Conservation (phyloP, 345 rosid species). For the Xanthoceras sorbifolium region DNA sequence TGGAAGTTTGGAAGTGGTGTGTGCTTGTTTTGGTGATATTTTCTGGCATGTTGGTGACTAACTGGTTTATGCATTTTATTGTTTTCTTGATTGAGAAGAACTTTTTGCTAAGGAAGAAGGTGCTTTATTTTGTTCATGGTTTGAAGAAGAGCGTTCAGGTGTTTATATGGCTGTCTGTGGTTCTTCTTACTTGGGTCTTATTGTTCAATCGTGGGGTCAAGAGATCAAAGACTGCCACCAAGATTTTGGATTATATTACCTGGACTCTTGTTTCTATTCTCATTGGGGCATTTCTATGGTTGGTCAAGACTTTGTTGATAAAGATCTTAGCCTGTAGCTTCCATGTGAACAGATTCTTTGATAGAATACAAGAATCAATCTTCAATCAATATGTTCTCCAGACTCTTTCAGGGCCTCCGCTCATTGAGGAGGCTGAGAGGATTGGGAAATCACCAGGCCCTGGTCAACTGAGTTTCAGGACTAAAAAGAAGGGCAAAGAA, state of each 20-base stretch:
- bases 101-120: conserved; percentile 71
- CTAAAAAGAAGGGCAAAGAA: conserved; percentile 44
- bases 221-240: conserved; percentile 42
- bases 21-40: conserved; percentile 74
- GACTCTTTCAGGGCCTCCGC: conserved; percentile 76
- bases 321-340: conserved; percentile 84
- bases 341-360: conserved; percentile 80
- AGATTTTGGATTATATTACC: conserved; percentile 48
- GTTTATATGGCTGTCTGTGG: conserved; percentile 67
- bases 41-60: conserved; percentile 71
- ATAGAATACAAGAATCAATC: conserved; percentile 85
- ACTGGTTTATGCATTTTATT: conserved; percentile 69
- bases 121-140: conserved; percentile 92
- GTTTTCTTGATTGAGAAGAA: conserved; percentile 81
- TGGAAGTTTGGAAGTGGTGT: conserved; percentile 83
- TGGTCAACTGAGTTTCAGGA: conserved; percentile 57
- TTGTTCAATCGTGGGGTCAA: conserved; percentile 51
- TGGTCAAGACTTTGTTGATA: conserved; percentile 66
- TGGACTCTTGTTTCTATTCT: conserved; percentile 68
- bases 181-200: conserved; percentile 67
- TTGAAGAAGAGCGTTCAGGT: conserved; percentile 82
- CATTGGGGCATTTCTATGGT: conserved; percentile 62
- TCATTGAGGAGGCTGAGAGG: conserved; percentile 67
- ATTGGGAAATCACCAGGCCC: conserved; percentile 47
- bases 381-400: conserved; percentile 80